These are phyloP conservation scores for Termitomyces sp. DNA, from an alignment of 768 basidiomycete species.

Conservation along the genomic window DNA sequence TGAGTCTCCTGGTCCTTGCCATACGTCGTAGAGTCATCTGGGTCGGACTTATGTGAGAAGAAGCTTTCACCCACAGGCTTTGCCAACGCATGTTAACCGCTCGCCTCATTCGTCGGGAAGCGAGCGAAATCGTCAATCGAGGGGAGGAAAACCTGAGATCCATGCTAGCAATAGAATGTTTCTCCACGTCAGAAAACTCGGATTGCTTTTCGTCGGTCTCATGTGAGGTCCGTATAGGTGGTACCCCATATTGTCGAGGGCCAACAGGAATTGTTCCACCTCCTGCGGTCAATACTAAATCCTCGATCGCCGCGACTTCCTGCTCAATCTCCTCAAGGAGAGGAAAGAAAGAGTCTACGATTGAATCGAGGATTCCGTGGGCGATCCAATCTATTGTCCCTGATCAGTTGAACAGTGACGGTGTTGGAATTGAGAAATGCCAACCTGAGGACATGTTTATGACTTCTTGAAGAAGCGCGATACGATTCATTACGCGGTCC, in stretches of 20 bases:
- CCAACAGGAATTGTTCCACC: not conserved
- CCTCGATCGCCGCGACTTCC: constrained; percentile 76
- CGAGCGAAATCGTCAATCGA: constrained; percentile 26
- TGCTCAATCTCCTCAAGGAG: constrained; percentile 74
- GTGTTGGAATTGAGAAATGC: constrained; percentile 9
- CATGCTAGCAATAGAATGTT: constrained; percentile 13
- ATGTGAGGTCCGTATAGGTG: not conserved
- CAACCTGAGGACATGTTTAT: constrained; percentile 69
- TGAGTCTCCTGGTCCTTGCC: constrained; percentile 70
- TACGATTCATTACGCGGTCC: constrained; percentile 65
- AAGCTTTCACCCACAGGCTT: constrained; percentile 10
- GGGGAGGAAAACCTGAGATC: constrained; percentile 26
- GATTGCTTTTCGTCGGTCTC: not conserved
- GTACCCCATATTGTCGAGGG: not conserved
- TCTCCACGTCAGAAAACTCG: constrained; percentile 5
- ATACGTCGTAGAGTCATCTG: constrained; percentile 64
- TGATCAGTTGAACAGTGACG: not conserved
- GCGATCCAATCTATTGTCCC: constrained; percentile 78
- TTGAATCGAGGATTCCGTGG: constrained; percentile 86
- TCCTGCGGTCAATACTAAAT: constrained; percentile 45
- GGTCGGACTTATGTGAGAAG: constrained; percentile 24
- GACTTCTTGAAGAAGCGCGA: constrained; percentile 56
- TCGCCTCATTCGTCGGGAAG: constrained; percentile 31
- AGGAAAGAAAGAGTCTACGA: constrained; percentile 92
- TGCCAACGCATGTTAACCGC: constrained; percentile 21